These are phyloP conservation scores for Blastobotrys aristatus DNA, from an alignment of 1,139 yeast genomes.

Conservation along the genomic window DNA sequence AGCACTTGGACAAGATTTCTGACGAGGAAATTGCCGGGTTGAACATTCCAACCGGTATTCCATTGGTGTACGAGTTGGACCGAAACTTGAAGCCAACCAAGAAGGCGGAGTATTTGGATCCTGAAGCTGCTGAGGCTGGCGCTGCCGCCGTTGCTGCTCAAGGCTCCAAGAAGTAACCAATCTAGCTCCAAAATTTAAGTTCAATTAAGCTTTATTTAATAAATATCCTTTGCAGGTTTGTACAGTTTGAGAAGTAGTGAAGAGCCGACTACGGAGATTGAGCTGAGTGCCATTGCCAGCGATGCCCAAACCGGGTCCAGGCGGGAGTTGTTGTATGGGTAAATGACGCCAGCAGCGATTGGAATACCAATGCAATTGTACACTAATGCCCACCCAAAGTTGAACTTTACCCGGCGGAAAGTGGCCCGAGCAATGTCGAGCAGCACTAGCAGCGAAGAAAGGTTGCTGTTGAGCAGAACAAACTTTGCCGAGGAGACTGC, in stretches of 20 bases:
- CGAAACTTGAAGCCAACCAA: conserved; percentile 80
- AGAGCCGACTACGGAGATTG: conserved; percentile 78
- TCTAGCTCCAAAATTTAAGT: background rate
- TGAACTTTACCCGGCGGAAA: conserved; percentile 65
- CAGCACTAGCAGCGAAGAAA: conserved; percentile 50
- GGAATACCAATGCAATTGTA: conserved; percentile 85
- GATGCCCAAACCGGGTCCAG: conserved; percentile 84
- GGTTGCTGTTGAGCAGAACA: conserved; percentile 48
- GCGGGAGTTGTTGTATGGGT: conserved; percentile 65
- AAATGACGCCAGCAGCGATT: conserved; percentile 81
- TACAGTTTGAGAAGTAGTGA: conserved; percentile 52
- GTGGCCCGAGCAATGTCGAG: conserved; percentile 67
- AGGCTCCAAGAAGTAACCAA: conserved; percentile 50
- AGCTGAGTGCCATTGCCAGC: conserved; percentile 89
- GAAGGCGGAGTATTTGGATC: conserved; percentile 95
- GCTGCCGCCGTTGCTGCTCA: conserved; percentile 99
- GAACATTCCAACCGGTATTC: conserved; percentile 98
- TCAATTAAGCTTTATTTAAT: background rate
- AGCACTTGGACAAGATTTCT: conserved; percentile 91
- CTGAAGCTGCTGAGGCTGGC: conserved; percentile 99
- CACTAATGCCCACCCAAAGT: conserved; percentile 83
- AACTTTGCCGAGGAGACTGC: conserved; percentile 92
- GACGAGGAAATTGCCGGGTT: conserved; percentile 89
- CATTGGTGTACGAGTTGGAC: conserved; percentile 95
- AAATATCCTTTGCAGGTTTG: conserved; percentile 11